Conservation (phyloP, 371 early-diverging fungal species). For the Apophysomyces elegans region DNA sequence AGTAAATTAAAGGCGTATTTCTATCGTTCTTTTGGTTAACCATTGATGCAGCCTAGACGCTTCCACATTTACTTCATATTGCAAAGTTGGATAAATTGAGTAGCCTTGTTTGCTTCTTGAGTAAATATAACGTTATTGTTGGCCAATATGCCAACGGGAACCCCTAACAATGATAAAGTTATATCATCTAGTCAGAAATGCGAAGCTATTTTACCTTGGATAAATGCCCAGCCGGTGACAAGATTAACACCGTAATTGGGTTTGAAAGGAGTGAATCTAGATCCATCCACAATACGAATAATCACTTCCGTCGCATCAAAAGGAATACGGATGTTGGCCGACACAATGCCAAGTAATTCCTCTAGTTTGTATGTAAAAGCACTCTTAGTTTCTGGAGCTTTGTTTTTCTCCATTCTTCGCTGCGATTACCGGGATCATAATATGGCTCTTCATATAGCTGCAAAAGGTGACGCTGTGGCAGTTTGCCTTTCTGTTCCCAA, state of each 20-base stretch:
- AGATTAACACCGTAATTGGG: conserved; percentile 72
- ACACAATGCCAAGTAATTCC: conserved; percentile 68
- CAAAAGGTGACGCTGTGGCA: conserved; percentile 56
- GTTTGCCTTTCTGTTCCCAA: conserved; percentile 61
- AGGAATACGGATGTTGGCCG: conserved; percentile 68
- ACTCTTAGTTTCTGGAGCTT: background rate
- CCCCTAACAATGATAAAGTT: conserved; percentile 30
- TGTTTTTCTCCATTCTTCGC: conserved; percentile 3
- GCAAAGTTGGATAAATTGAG: conserved; percentile 80
- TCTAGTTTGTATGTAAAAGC: conserved; percentile 30
- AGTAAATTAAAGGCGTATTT: conserved; percentile 67
- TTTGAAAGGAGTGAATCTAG: conserved; percentile 67
- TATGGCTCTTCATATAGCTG: conserved; percentile 63
- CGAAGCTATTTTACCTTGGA: conserved; percentile 48
- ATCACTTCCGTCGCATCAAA: conserved; percentile 76
- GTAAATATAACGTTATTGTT: conserved; percentile 77
- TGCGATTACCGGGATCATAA: conserved; percentile 46
- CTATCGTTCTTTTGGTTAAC: conserved; percentile 26
- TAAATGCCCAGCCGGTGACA: conserved; percentile 69
- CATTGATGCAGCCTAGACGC: background rate
- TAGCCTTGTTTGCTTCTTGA: conserved; percentile 77
- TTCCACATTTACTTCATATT: conserved; percentile 60
- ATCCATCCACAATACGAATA: conserved; percentile 70
- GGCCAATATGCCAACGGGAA: conserved; percentile 75
- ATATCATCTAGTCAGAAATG: background rate